Evolutionary conservation across 441 rosid genomes (phyloP), one percentile per base, ranked within the genome.

Genomic region (Populus hybrid): DNA sequence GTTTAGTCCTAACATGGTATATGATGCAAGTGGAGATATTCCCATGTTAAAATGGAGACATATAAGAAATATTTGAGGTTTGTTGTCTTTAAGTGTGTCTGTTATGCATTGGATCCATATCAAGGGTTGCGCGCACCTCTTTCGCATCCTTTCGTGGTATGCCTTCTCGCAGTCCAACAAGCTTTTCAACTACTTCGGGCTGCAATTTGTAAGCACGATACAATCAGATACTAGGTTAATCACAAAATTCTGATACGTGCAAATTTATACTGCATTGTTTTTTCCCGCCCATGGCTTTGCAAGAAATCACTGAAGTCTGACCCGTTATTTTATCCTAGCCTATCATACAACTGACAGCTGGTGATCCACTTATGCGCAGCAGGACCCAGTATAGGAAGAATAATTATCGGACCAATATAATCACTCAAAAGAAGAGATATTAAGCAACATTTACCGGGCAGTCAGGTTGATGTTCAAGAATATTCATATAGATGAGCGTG

Each of bases 111-210:
- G n/a, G 32, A 72, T 75, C 53, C 10, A 69, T 21, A 50, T 19
- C 35, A 50, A 19, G 24, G 75, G 71, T 35, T 46, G 69, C 19
- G 50, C 30, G 46, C 90, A 94, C 99, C 98, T 97, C 99, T 86
- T 94, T 97, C 7, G 99, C 95, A 78, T 94, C 99, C 80, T 97
- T 97, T 50, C 93, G 75, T 6, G 99, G 99, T 78, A 97, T 97
- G 72, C 98, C 99, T 86, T 97, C 98, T 75, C 98, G 93, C 46
- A 94, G 79, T 81, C 86, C 91, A 34, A 97, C 98, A 85, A 97
- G 97, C 90, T 92, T 97, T 89, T 97, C 99, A 28, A 97, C 98
- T 9, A 97, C 98, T 64, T 94, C 99, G 24, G 92, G 93, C 99
- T 97, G 95, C 70, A 75, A 79, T 81, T 67, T 0, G 18, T 38